These are phyloP conservation scores for Phellopilus nigrolimitatus DNA, from an alignment of 1,284 basidiomycete species.

Conservation along the genomic window DNA sequence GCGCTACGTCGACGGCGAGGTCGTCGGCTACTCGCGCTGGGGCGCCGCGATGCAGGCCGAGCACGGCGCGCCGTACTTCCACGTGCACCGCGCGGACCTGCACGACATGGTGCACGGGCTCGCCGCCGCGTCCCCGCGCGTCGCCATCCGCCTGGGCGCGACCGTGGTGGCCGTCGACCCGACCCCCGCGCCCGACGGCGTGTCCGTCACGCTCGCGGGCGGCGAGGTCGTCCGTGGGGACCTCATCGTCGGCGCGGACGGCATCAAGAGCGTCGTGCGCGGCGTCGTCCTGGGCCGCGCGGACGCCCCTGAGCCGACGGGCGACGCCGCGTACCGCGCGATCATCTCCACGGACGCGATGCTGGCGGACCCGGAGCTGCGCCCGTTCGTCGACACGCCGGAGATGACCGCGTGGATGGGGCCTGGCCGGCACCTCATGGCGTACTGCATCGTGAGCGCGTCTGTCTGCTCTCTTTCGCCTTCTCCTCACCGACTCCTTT, in stretches of 20 bases:
- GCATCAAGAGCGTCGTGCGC: constrained; percentile 43
- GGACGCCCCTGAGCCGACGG: constrained; percentile 35
- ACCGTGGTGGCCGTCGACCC: constrained; percentile 40
- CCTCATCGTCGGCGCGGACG: constrained; percentile 51
- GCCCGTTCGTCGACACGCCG: constrained; percentile 34
- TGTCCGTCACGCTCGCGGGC: constrained; percentile 35
- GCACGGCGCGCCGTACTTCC: constrained; percentile 48
- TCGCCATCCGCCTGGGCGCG: constrained; percentile 35
- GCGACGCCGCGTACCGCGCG: constrained; percentile 38
- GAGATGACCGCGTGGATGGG: constrained; percentile 44
- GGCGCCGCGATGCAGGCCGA: constrained; percentile 36
- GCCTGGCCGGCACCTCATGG: constrained; percentile 39
- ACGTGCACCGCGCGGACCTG: constrained; percentile 52
- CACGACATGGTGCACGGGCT: constrained; percentile 41
- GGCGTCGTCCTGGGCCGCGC: constrained; percentile 38
- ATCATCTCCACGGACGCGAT: constrained; percentile 31
- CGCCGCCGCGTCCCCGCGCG: constrained; percentile 35
- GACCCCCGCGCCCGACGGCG: constrained; percentile 26
- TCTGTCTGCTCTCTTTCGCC: not conserved
- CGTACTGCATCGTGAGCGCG: constrained; percentile 36
- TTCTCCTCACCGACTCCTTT: not conserved
- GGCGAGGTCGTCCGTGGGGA: constrained; percentile 43
- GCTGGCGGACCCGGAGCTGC: constrained; percentile 33
- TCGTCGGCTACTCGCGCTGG: constrained; percentile 41
- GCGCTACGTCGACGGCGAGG: constrained; percentile 41